phyloP scores from a whole-genome alignment of 2,329 filamentous ascomycete genomes.

The Metarhizium guizhouense region DNA sequence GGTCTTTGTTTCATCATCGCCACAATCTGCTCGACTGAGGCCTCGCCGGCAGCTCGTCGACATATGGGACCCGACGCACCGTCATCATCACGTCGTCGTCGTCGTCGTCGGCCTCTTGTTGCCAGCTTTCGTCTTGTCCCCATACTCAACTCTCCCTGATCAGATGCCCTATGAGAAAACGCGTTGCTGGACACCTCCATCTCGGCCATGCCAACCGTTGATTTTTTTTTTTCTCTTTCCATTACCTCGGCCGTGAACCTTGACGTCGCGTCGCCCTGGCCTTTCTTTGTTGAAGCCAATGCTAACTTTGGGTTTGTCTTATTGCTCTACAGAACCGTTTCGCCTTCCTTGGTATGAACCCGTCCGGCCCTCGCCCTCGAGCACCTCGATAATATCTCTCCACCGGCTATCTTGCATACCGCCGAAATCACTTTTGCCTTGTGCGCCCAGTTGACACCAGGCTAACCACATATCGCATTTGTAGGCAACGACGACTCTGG shows the following conservation, averaged over 20 bases:
- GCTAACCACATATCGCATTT: slow-evolving; percentile 8
- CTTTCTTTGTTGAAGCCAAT: neutral
- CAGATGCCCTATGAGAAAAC: neutral
- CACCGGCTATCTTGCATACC: neutral
- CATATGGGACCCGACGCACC: neutral
- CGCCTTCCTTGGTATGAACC: slow-evolving; percentile 85
- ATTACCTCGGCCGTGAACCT: too few species aligned
- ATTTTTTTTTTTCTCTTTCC: neutral
- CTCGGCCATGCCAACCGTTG: neutral
- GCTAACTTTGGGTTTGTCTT: neutral
- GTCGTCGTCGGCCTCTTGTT: neutral
- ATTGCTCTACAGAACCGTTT: slow-evolving; percentile 68
- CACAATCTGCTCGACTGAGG: neutral
- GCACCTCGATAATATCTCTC: slow-evolving; percentile 2
- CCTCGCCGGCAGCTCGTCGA: neutral
- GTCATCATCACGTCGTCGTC: neutral
- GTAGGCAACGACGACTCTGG: slow-evolving; percentile 52
- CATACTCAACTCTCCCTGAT: neutral
- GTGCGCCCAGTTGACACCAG: neutral
- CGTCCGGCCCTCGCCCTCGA: slow-evolving; percentile 14
- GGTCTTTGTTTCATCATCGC: neutral
- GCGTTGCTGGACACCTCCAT: neutral
- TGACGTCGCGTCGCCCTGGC: neutral
- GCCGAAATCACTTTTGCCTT: slow-evolving; percentile 10
- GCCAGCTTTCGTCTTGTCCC: neutral